phyloP scores from a whole-genome alignment of 2,329 filamentous ascomycete genomes.

The Rugonectria rugulosa region DNA sequence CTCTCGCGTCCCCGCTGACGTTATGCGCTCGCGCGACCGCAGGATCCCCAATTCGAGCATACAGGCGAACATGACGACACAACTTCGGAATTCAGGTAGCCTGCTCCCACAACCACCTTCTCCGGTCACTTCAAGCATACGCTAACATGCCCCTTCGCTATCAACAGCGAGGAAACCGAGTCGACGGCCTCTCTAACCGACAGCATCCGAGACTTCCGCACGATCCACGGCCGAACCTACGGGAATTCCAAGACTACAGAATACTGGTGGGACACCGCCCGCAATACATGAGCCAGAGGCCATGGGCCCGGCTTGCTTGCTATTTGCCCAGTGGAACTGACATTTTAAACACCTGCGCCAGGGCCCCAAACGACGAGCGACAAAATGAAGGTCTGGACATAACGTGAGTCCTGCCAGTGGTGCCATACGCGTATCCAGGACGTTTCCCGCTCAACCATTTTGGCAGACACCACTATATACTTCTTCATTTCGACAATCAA shows the following conservation, averaged over 20 bases:
- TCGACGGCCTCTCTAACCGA: constrained; percentile 28
- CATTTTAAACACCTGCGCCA: not conserved
- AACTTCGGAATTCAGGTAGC: constrained; percentile 21
- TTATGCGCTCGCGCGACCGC: not conserved
- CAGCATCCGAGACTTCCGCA: constrained; percentile 29
- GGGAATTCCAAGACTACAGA: constrained; percentile 31
- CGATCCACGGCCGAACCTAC: constrained; percentile 29
- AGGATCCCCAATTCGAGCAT: constrained; percentile 27
- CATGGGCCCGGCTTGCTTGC: not conserved
- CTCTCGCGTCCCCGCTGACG: constrained; percentile 9
- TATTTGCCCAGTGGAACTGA: constrained; percentile 7
- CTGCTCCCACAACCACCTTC: not conserved
- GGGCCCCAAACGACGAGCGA: constrained; percentile 23
- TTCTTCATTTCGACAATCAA: constrained; percentile 27
- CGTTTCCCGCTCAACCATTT: not conserved
- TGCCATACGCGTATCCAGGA: constrained; percentile 1
- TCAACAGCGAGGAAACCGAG: constrained; percentile 18
- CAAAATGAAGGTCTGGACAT: constrained; percentile 30
- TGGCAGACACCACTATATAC: constrained; percentile 26
- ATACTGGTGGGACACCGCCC: constrained; percentile 21
- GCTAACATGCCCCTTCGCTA: constrained; percentile 1
- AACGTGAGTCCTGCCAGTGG: constrained; percentile 22
- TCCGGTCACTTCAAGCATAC: not conserved
- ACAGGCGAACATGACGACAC: constrained; percentile 15
- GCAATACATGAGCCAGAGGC: not conserved